Evolutionary conservation across 805 yeast species (phyloP).

Genomic region (Suhomyces faveliae): DNA sequence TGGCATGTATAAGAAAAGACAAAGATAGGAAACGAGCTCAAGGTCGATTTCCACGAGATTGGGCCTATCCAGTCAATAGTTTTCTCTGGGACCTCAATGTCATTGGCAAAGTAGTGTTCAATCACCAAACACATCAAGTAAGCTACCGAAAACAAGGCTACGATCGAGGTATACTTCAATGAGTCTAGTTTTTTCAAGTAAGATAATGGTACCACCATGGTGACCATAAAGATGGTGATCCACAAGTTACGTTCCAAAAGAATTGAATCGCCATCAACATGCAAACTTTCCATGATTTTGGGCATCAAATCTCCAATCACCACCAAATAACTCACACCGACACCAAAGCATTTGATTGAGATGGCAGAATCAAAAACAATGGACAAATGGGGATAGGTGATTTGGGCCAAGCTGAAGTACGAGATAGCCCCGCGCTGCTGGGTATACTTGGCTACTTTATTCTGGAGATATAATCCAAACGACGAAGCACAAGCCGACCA

Average conservation of each 20-base stretch:
- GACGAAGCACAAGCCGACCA: constrained; percentile 66
- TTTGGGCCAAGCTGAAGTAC: constrained; percentile 45
- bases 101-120: constrained; percentile 42
- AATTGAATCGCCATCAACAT: constrained; percentile 21
- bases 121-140: constrained; percentile 59
- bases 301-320: constrained; percentile 79
- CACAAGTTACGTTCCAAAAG: constrained; percentile 47
- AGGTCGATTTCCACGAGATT: constrained; percentile 35
- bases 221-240: constrained; percentile 50
- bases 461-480: constrained; percentile 65
- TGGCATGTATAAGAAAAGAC: constrained; percentile 82
- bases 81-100: constrained; percentile 14
- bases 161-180: constrained; percentile 66
- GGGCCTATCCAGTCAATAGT: constrained; percentile 39
- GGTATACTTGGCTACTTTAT: constrained; percentile 55
- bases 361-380: constrained; percentile 74
- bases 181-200: constrained; percentile 63
- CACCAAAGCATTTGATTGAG: constrained; percentile 78
- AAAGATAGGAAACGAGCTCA: constrained; percentile 69
- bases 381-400: constrained; percentile 69
- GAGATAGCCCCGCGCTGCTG: constrained; percentile 42
- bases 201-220: constrained; percentile 62
- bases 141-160: constrained; percentile 65
- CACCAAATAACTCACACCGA: constrained; percentile 66
- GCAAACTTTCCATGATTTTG: constrained; percentile 42